A percentile compares a stretch with the other conserved stretches of the same genome.
Evolutionary conservation across 257 asterid species (phyloP).

Genomic region (Solanum chmielewskii): DNA sequence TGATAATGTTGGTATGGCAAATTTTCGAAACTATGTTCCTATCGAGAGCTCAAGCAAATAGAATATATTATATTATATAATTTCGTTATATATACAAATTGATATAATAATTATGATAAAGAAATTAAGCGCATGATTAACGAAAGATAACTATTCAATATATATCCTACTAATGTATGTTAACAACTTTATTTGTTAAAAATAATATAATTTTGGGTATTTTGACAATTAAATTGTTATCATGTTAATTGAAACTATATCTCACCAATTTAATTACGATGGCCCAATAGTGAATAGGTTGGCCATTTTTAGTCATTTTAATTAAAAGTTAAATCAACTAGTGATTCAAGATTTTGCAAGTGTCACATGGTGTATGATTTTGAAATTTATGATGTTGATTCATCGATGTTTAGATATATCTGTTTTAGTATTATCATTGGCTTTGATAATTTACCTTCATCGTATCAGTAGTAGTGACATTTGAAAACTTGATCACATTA

Average conservation of each 20-base stretch:
- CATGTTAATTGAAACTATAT: neutral
- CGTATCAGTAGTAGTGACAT: too few species aligned
- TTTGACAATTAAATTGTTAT: neutral
- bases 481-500: too few species aligned
- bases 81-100: neutral
- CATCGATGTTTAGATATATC: too few species aligned
- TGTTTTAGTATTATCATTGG: too few species aligned
- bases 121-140: too few species aligned
- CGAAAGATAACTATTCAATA: neutral
- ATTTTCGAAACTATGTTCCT: neutral
- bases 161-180: neutral
- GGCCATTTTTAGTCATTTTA: neutral
- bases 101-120: neutral
- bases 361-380: too few species aligned
- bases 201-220: neutral
- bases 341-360: too few species aligned
- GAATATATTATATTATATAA: neutral
- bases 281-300: neutral
- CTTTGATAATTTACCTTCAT: too few species aligned
- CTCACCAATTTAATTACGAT: neutral
- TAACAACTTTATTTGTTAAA: neutral
- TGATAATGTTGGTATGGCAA: neutral
- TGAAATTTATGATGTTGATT: too few species aligned
- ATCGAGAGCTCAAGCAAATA: neutral
- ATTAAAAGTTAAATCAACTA: neutral